Evolutionary conservation across 1,139 yeast genomes (phyloP).

Genomic region (Geotrichum bryndzae): DNA sequence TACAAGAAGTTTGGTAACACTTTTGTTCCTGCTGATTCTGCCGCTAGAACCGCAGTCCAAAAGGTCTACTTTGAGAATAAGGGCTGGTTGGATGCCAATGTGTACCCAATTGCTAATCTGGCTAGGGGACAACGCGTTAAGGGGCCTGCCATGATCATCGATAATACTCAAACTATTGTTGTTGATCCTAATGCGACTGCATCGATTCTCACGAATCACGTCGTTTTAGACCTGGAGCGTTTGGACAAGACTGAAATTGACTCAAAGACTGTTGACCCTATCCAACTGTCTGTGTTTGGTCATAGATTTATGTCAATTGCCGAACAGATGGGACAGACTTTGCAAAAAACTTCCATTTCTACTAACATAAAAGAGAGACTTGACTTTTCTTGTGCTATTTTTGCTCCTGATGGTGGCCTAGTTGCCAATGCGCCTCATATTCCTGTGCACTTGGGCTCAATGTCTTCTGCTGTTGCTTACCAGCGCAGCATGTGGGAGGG

Average conservation of each 20-base stretch:
- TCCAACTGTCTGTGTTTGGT: slow-evolving; percentile 69
- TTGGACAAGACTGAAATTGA: slow-evolving; percentile 32
- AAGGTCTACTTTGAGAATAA: slow-evolving; percentile 40
- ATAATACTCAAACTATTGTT: slow-evolving; percentile 79
- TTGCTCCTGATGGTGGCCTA: slow-evolving; percentile 66
- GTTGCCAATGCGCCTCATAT: slow-evolving; percentile 87
- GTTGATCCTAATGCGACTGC: slow-evolving; percentile 71
- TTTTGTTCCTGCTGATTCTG: slow-evolving; percentile 11
- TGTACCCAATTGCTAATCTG: slow-evolving; percentile 48
- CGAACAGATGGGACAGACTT: slow-evolving; percentile 80
- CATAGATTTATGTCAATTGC: slow-evolving; percentile 86
- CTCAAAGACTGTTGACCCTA: slow-evolving; percentile 49
- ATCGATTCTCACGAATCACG: slow-evolving; percentile 53
- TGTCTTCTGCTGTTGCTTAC: slow-evolving; percentile 75
- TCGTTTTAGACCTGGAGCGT: slow-evolving; percentile 41
- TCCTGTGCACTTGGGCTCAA: slow-evolving; percentile 82
- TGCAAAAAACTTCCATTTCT: slow-evolving; percentile 73
- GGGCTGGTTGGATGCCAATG: slow-evolving; percentile 49
- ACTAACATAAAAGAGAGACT: slow-evolving; percentile 81
- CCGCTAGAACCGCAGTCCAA: slow-evolving; percentile 28
- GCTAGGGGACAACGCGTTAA: slow-evolving; percentile 46
- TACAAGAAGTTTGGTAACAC: slow-evolving; percentile 8
- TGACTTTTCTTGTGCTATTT: slow-evolving; percentile 80
- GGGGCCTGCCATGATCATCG: slow-evolving; percentile 84
- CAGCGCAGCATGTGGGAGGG: slow-evolving; percentile 63